A percentile compares a stretch with the other conserved stretches of the same genome.
phyloP scores from a whole-genome alignment of 2,329 filamentous ascomycete species.

The Fusarium albidum region DNA sequence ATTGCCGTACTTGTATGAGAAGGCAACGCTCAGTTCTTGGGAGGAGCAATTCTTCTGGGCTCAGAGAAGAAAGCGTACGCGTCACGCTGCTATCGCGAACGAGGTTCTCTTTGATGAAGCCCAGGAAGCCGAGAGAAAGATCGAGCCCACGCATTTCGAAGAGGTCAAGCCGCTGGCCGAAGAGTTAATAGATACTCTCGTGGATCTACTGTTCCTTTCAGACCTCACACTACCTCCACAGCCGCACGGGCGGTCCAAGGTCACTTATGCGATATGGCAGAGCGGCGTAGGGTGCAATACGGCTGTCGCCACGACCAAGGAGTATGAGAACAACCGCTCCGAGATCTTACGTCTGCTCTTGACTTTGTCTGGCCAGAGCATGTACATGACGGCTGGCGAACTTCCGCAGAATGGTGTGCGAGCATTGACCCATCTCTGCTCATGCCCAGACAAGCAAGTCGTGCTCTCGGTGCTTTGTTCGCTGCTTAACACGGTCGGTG shows the following conservation, averaged over 20 bases:
- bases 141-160: constrained; percentile 72
- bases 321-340: constrained; percentile 90
- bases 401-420: constrained; percentile 85
- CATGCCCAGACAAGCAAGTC: constrained; percentile 87
- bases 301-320: constrained; percentile 85
- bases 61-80: constrained; percentile 74
- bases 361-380: constrained; percentile 86
- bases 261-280: constrained; percentile 96
- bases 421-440: constrained; percentile 87
- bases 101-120: constrained; percentile 88
- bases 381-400: constrained; percentile 85
- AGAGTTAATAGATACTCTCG: constrained; percentile 87
- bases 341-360: constrained; percentile 89
- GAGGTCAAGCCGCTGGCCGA: constrained; percentile 88
- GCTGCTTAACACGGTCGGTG: constrained; percentile 84
- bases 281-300: constrained; percentile 96
- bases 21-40: constrained; percentile 82
- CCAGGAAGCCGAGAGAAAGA: constrained; percentile 57
- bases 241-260: constrained; percentile 76
- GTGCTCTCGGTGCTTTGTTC: constrained; percentile 93
- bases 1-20: constrained; percentile 91
- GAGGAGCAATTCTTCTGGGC: constrained; percentile 95
- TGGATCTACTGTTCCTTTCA: constrained; percentile 90
- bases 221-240: constrained; percentile 85
- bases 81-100: constrained; percentile 69